These are phyloP conservation scores for Setaria italica DNA, from an alignment of 202 grass and related monocot species.

Conservation along the genomic window DNA sequence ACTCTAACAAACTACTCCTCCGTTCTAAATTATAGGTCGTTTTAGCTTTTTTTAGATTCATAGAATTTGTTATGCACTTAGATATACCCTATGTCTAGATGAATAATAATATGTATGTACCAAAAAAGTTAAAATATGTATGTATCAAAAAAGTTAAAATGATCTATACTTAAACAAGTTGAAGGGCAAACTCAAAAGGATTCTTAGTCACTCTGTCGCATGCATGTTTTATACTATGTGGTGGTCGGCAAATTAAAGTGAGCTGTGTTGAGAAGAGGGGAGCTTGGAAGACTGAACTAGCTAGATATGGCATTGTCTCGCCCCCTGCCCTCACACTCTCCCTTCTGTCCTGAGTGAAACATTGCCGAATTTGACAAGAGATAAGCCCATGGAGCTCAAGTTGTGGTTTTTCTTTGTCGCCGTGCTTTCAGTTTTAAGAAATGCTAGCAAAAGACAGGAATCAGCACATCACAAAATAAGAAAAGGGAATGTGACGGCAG, in stretches of 20 bases:
- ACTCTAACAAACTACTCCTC: background rate
- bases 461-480: slow-evolving; percentile 29
- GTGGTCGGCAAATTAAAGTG: slow-evolving; percentile 14
- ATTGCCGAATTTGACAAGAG: slow-evolving; percentile 34
- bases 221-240: background rate
- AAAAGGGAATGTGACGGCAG: slow-evolving; percentile 23
- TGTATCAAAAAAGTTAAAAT: too few relatives aligned
- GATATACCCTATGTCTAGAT: too few relatives aligned
- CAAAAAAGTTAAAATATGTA: too few relatives aligned
- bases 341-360: background rate
- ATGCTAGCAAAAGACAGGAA: background rate
- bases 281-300: slow-evolving; percentile 10
- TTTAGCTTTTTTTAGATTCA: too few relatives aligned
- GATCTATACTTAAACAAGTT: too few relatives aligned
- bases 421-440: slow-evolving; percentile 25
- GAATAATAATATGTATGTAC: too few relatives aligned
- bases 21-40: too few relatives aligned
- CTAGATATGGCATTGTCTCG: slow-evolving; percentile 2
- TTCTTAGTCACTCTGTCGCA: background rate
- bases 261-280: slow-evolving; percentile 1
- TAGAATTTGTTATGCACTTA: too few relatives aligned
- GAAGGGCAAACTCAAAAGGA: slow-evolving; percentile 7
- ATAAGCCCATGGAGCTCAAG: background rate
- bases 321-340: slow-evolving; percentile 1
- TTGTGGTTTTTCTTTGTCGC: background rate